A percentile compares a stretch with the other conserved stretches of the same genome.
phyloP scores from a whole-genome alignment of 768 basidiomycete genomes.

The Suillus weaverae region DNA sequence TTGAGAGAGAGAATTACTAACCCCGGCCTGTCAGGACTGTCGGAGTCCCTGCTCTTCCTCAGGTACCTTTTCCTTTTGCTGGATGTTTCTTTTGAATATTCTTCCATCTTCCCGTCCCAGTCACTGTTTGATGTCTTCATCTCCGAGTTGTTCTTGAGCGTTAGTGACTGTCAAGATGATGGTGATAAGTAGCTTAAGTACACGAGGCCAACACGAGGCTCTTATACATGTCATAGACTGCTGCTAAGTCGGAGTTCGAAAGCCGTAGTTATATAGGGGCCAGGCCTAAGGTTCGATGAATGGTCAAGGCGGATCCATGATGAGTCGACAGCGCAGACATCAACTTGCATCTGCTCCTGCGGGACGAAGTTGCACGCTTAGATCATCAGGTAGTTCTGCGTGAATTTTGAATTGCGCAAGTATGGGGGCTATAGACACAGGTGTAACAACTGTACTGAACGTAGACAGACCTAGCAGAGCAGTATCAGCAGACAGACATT shows the following conservation, averaged over 20 bases:
- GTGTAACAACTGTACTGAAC: neutral
- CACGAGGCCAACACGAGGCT: neutral
- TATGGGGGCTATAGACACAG: neutral
- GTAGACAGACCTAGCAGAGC: neutral
- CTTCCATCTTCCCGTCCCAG: slow-evolving; percentile 1
- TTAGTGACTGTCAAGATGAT: neutral
- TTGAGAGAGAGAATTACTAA: neutral
- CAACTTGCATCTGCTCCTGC: neutral
- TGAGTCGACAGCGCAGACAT: neutral
- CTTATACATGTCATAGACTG: neutral
- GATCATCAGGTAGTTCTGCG: neutral
- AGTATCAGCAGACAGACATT: neutral
- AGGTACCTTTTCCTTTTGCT: neutral
- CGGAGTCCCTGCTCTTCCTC: neutral
- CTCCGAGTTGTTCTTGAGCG: neutral
- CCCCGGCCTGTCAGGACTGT: neutral
- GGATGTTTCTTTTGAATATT: neutral
- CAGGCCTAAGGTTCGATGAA: neutral
- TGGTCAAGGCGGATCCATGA: neutral
- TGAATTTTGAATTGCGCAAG: neutral
- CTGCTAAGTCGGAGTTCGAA: neutral
- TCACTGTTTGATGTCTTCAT: neutral
- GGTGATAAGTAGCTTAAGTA: neutral
- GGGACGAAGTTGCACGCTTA: neutral
- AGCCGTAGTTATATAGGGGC: neutral